A percentile compares a stretch with the other conserved stretches of the same genome.
phyloP scores from a whole-genome alignment of 108 stramenopile genomes.

The Thalassiosira profunda region DNA sequence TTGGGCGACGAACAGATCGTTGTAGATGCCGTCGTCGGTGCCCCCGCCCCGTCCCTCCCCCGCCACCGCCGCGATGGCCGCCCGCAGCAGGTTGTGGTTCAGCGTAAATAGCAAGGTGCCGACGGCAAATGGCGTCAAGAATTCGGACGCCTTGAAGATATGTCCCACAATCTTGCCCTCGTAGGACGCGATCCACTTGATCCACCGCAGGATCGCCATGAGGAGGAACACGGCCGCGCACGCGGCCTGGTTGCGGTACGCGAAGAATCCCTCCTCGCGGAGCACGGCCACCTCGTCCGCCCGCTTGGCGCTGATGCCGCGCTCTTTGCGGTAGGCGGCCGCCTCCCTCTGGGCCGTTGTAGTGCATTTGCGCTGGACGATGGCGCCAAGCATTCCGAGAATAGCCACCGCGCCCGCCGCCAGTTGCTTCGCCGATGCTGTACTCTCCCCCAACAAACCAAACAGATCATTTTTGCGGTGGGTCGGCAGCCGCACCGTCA shows the following conservation, averaged over 20 bases:
- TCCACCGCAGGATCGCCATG: background rate
- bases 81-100: background rate
- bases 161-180: slow-evolving; percentile 1
- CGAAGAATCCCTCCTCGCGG: background rate
- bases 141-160: background rate
- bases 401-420: background rate
- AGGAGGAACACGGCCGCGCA: background rate
- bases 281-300: no score
- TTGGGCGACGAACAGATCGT: background rate
- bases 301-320: no score
- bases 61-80: background rate
- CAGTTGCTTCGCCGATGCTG: background rate
- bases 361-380: background rate
- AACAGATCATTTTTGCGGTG: background rate
- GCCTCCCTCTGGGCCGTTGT: background rate
- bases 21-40: background rate
- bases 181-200: background rate
- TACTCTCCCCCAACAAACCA: background rate
- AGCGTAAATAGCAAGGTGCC: background rate
- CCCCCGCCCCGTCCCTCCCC: background rate
- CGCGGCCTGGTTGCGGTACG: background rate
- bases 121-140: background rate
- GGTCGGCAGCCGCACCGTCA: background rate
- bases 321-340: no score
- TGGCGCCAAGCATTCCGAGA: background rate